Evolutionary conservation across 2,329 filamentous ascomycete genomes (phyloP).

Genomic region (Diaporthe vaccinii): DNA sequence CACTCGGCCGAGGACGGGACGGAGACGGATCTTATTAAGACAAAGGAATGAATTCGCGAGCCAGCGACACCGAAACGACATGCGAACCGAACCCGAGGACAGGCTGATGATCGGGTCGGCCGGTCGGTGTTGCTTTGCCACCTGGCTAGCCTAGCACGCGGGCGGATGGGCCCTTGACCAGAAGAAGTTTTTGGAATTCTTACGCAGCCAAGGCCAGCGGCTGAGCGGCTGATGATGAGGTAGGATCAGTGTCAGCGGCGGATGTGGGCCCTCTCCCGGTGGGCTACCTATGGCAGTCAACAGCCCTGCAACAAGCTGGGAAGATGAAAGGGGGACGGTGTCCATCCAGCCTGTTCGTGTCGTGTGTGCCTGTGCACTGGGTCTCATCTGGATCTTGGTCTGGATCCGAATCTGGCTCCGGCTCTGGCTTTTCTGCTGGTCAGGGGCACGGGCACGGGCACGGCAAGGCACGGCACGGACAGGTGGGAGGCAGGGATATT

Average conservation of each 20-base stretch:
- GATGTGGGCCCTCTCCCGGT: neutral
- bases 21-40: neutral
- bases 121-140: neutral
- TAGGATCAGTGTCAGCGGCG: conserved; percentile 10
- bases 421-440: neutral
- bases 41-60: neutral
- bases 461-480: neutral
- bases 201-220: neutral
- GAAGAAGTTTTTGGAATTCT: neutral
- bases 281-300: neutral
- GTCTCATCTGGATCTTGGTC: neutral
- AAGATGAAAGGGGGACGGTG: neutral
- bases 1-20: conserved; percentile 16
- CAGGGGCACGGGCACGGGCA: conserved; percentile 8
- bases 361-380: neutral
- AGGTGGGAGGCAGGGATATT: conserved; percentile 4
- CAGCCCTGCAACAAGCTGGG: neutral
- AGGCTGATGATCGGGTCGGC: neutral
- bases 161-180: neutral
- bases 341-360: neutral
- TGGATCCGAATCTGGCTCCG: neutral
- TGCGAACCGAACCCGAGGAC: conserved; percentile 3
- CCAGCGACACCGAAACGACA: neutral
- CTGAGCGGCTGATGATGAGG: conserved; percentile 1
- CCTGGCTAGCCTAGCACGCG: neutral